Conservation (phyloP, 2,329 filamentous ascomycete species). For the Beauveria pseudobassiana region DNA sequence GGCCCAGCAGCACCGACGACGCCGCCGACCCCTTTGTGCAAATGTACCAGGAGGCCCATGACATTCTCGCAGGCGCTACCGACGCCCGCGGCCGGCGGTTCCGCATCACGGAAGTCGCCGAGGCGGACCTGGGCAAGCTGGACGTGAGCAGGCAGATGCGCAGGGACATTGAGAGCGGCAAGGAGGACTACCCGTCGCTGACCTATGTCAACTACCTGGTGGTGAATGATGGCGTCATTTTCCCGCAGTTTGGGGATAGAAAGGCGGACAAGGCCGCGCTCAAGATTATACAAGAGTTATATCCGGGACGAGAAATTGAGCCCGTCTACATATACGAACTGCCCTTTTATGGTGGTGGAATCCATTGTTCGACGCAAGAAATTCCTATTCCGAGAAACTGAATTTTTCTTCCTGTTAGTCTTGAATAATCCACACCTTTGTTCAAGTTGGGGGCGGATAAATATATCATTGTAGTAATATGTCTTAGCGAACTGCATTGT, state of each 20-base stretch:
- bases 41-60: constrained; percentile 19
- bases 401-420: background rate
- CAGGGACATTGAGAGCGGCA: background rate
- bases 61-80: constrained; percentile 13
- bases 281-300: constrained; percentile 10
- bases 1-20: constrained; percentile 12
- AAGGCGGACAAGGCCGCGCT: constrained; percentile 18
- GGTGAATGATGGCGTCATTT: constrained; percentile 22
- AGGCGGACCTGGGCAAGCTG: constrained; percentile 16
- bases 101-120: constrained; percentile 18
- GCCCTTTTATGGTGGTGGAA: constrained; percentile 19
- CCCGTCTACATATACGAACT: constrained; percentile 15
- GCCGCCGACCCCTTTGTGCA: constrained; percentile 6
- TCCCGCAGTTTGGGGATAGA: constrained; percentile 21
- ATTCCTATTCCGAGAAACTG: constrained; percentile 14
- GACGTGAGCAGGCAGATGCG: constrained; percentile 10
- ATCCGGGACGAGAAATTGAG: constrained; percentile 14
- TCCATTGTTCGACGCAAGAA: constrained; percentile 23
- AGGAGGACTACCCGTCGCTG: constrained; percentile 10
- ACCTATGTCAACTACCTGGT: constrained; percentile 22
- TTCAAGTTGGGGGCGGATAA: no score
- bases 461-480: no score
- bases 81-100: constrained; percentile 18
- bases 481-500: no score
- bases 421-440: no score